These are phyloP conservation scores for Lepiota venenata DNA, from an alignment of 768 basidiomycete genomes.

Conservation along the genomic window DNA sequence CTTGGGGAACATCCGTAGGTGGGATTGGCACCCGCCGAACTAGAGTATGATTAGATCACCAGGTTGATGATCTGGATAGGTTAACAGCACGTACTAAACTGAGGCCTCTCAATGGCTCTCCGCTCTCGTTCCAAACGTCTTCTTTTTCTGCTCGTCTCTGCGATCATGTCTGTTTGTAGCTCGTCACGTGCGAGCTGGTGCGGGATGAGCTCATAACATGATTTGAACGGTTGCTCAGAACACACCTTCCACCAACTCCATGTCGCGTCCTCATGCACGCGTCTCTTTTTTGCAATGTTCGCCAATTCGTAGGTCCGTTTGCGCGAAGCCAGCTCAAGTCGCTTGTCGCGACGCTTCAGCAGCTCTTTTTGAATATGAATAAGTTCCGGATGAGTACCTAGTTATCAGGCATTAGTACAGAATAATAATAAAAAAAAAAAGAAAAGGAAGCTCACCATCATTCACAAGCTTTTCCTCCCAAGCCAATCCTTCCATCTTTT, in stretches of 20 bases:
- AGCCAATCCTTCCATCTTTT: conserved; percentile 89
- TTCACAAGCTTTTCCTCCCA: conserved; percentile 84
- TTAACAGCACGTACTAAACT: conserved; percentile 49
- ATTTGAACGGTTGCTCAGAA: background rate
- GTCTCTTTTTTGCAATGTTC: conserved; percentile 58
- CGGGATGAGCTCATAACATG: background rate
- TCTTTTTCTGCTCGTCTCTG: conserved; percentile 85
- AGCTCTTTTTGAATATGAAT: conserved; percentile 79
- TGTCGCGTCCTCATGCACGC: conserved; percentile 68
- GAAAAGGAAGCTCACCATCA: conserved; percentile 51
- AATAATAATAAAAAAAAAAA: background rate
- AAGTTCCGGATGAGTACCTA: conserved; percentile 86
- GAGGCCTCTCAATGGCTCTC: conserved; percentile 71
- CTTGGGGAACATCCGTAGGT: conserved; percentile 40
- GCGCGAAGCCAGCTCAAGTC: conserved; percentile 75
- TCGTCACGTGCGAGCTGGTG: conserved; percentile 70
- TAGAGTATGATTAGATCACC: conserved; percentile 4
- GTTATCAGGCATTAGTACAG: conserved; percentile 3
- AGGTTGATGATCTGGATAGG: background rate
- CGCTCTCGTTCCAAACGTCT: conserved; percentile 84
- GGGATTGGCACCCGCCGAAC: conserved; percentile 62
- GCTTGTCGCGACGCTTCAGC: conserved; percentile 72
- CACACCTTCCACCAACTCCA: conserved; percentile 93
- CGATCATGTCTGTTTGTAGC: conserved; percentile 83
- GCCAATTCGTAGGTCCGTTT: conserved; percentile 68